These are phyloP conservation scores for Cochlearia excelsa DNA, from an alignment of 345 rosid species.

Conservation along the genomic window DNA sequence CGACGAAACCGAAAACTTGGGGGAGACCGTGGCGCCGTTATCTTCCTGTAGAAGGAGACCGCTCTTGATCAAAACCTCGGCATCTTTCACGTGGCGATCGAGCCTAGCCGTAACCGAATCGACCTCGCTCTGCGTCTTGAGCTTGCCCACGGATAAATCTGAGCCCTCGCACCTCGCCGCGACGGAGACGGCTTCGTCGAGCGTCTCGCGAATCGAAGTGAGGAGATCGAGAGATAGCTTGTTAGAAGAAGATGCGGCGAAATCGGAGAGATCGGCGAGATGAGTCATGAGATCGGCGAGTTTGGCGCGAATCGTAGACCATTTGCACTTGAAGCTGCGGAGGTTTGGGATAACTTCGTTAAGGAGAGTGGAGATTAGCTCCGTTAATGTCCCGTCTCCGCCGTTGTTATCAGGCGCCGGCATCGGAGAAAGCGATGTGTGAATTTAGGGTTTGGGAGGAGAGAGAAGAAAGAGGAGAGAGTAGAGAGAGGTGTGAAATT, in stretches of 20 bases:
- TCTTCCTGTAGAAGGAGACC: conserved; percentile 47
- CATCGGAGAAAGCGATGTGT: conserved; percentile 44
- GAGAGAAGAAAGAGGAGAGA: conserved; percentile 7
- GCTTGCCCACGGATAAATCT: conserved; percentile 67
- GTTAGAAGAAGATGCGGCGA: conserved; percentile 45
- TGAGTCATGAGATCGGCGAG: conserved; percentile 59
- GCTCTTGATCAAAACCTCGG: conserved; percentile 59
- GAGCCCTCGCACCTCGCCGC: conserved; percentile 49
- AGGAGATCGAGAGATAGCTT: conserved; percentile 60
- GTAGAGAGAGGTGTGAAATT: conserved; percentile 5
- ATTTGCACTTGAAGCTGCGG: conserved; percentile 64
- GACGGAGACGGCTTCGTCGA: conserved; percentile 48
- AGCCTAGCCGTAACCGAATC: conserved; percentile 67
- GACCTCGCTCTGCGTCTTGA: conserved; percentile 81
- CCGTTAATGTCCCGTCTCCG: conserved; percentile 28
- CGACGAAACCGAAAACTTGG: conserved; percentile 37
- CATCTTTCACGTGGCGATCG: conserved; percentile 63
- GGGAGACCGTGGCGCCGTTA: conserved; percentile 15
- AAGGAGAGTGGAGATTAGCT: conserved; percentile 43
- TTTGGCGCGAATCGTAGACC: conserved; percentile 62
- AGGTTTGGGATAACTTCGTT: conserved; percentile 42
- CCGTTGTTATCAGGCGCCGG: conserved; percentile 47
- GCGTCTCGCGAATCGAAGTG: conserved; percentile 45
- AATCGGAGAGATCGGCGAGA: conserved; percentile 59
- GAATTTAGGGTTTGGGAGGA: conserved; percentile 32